Conservation (phyloP, 371 early-diverging fungal genomes). For the Basidiobolus heterosporus region DNA sequence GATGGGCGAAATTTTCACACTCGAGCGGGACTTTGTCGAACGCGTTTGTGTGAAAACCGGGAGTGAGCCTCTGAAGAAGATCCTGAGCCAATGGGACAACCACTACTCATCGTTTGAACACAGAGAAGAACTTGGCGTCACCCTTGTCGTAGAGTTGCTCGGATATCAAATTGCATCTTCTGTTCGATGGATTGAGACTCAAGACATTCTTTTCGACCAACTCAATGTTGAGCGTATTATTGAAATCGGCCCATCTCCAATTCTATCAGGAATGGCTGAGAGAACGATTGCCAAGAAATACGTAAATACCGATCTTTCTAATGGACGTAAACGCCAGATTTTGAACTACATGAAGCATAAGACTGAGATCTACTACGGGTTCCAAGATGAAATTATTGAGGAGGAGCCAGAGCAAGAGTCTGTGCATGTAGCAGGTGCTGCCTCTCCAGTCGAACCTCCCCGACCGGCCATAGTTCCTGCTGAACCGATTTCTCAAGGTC, state of each 20-base stretch:
- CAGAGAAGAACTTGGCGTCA: constrained; percentile 71
- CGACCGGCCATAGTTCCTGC: constrained; percentile 17
- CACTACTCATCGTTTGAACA: constrained; percentile 47
- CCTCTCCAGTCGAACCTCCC: no score
- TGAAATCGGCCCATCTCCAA: constrained; percentile 82
- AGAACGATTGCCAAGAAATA: constrained; percentile 91
- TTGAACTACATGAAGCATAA: constrained; percentile 70
- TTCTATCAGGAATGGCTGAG: constrained; percentile 80
- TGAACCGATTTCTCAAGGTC: constrained; percentile 29
- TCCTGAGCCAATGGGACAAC: constrained; percentile 70
- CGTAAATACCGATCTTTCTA: constrained; percentile 83
- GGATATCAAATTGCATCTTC: constrained; percentile 88
- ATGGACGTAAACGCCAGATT: constrained; percentile 71
- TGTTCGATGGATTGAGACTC: constrained; percentile 94
- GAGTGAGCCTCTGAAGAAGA: constrained; percentile 50
- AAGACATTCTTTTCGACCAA: constrained; percentile 71
- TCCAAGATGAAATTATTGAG: constrained; percentile 38
- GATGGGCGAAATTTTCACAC: constrained; percentile 78
- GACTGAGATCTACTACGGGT: constrained; percentile 83
- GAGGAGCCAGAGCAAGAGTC: constrained; percentile 28
- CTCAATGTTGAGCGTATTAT: constrained; percentile 69
- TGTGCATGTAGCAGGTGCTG: constrained; percentile 12
- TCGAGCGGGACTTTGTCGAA: constrained; percentile 58
- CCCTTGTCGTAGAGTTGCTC: constrained; percentile 74
- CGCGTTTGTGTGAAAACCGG: constrained; percentile 54